phyloP scores from a whole-genome alignment of 768 basidiomycete species.

The Lactarius indigo region DNA sequence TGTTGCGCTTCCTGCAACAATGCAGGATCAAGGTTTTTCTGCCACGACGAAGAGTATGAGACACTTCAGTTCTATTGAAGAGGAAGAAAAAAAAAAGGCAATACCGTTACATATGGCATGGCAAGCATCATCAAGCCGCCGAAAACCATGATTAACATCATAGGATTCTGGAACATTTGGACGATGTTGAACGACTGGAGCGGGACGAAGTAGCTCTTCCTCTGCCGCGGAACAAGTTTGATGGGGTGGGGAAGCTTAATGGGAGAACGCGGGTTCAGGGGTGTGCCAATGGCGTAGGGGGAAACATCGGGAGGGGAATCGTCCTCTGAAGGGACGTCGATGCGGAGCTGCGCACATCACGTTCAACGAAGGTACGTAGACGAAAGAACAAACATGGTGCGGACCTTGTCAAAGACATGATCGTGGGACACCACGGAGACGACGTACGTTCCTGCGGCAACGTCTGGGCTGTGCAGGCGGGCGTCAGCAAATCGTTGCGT shows the following conservation, averaged over 20 bases:
- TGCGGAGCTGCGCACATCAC: constrained; percentile 48
- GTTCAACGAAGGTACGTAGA: background rate
- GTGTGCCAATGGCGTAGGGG: constrained; percentile 66
- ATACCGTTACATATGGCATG: constrained; percentile 75
- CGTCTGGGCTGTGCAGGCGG: constrained; percentile 51
- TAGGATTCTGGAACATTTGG: constrained; percentile 77
- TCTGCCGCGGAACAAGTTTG: constrained; percentile 49
- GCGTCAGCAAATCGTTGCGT: background rate
- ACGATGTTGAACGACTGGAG: constrained; percentile 69
- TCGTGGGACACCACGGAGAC: constrained; percentile 67
- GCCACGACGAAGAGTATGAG: background rate
- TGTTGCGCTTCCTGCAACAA: constrained; percentile 59
- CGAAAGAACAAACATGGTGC: constrained; percentile 10
- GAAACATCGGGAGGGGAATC: constrained; percentile 48
- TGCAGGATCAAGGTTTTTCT: constrained; percentile 80
- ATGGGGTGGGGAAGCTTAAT: constrained; percentile 61
- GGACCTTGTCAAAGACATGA: constrained; percentile 67
- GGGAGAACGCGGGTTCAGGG: constrained; percentile 54
- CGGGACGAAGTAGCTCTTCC: constrained; percentile 62
- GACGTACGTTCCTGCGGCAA: constrained; percentile 65
- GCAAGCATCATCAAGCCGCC: constrained; percentile 64
- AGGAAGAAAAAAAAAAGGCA: constrained; percentile 12
- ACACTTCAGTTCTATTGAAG: background rate
- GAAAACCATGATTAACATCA: constrained; percentile 76
- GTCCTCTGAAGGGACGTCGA: constrained; percentile 52